Evolutionary conservation across 108 stramenopile species (phyloP).

Genomic region (Skeletonema potamos): DNA sequence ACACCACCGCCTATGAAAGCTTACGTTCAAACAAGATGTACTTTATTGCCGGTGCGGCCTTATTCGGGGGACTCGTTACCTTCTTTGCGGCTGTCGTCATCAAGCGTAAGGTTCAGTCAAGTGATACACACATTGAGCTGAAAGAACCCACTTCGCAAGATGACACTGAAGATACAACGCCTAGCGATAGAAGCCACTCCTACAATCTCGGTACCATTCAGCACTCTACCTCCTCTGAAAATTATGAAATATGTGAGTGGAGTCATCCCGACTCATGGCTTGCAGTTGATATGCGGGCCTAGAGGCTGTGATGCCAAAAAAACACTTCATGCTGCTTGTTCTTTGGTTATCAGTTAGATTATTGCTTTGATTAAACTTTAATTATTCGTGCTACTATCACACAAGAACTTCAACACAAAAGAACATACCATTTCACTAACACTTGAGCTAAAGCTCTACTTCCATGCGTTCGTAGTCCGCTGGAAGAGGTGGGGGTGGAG

Average conservation of each 20-base stretch:
- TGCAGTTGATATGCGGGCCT: not conserved
- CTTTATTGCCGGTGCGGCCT: not conserved
- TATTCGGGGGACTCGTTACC: not conserved
- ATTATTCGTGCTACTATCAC: too few species aligned
- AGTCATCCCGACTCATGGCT: not conserved
- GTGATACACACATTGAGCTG: not conserved
- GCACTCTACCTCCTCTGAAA: too few species aligned
- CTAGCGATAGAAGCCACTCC: not conserved
- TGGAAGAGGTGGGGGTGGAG: too few species aligned
- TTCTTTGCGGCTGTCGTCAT: not conserved
- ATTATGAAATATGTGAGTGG: not conserved
- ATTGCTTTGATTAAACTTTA: too few species aligned
- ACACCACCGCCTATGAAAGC: not conserved
- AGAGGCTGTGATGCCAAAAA: too few species aligned
- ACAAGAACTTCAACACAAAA: too few species aligned
- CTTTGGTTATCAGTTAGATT: too few species aligned
- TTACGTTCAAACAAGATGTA: not conserved
- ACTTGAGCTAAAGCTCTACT: too few species aligned
- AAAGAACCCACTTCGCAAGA: not conserved
- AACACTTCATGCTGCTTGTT: not conserved
- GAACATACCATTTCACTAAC: too few species aligned
- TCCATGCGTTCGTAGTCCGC: too few species aligned
- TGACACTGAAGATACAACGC: not conserved
- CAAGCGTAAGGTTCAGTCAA: not conserved
- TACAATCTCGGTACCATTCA: too few species aligned